Conservation (phyloP, 768 basidiomycete genomes). For the Phylloporus arenicola region DNA sequence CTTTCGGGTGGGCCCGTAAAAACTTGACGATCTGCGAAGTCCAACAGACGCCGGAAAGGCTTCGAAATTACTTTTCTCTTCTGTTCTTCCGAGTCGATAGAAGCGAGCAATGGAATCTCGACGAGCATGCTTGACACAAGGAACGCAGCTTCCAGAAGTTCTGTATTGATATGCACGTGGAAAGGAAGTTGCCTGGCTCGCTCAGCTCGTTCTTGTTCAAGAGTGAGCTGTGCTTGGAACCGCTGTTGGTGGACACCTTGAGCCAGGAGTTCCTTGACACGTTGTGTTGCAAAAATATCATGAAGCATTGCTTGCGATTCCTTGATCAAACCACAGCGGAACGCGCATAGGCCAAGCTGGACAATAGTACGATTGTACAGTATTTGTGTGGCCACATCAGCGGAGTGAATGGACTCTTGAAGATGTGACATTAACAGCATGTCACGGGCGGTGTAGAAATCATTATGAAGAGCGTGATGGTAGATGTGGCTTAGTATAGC, state of each 20-base stretch:
- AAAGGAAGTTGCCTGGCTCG: slow-evolving; percentile 94
- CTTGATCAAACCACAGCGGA: slow-evolving; percentile 89
- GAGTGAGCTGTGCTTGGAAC: slow-evolving; percentile 71
- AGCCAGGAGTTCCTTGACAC: slow-evolving; percentile 94
- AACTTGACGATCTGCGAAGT: slow-evolving; percentile 95
- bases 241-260: slow-evolving; percentile 94
- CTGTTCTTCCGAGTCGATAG: slow-evolving; percentile 89
- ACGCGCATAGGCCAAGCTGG: slow-evolving; percentile 94
- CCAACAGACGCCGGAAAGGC: slow-evolving; percentile 89
- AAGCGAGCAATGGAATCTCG: slow-evolving; percentile 92
- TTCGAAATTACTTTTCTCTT: slow-evolving; percentile 94
- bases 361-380: slow-evolving; percentile 97
- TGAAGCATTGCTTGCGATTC: slow-evolving; percentile 90
- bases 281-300: slow-evolving; percentile 94
- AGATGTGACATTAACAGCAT: slow-evolving; percentile 99
- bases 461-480: slow-evolving; percentile 93
- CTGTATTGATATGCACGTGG: slow-evolving; percentile 99
- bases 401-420: slow-evolving; percentile 93
- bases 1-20: slow-evolving; percentile 99
- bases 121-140: slow-evolving; percentile 98
- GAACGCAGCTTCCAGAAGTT: slow-evolving; percentile 95
- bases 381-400: slow-evolving; percentile 96
- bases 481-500: slow-evolving; percentile 98
- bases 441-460: slow-evolving; percentile 94
- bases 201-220: slow-evolving; percentile 96